Conservation (phyloP, 2,329 filamentous ascomycete species). For the Colletotrichum plurivorum region DNA sequence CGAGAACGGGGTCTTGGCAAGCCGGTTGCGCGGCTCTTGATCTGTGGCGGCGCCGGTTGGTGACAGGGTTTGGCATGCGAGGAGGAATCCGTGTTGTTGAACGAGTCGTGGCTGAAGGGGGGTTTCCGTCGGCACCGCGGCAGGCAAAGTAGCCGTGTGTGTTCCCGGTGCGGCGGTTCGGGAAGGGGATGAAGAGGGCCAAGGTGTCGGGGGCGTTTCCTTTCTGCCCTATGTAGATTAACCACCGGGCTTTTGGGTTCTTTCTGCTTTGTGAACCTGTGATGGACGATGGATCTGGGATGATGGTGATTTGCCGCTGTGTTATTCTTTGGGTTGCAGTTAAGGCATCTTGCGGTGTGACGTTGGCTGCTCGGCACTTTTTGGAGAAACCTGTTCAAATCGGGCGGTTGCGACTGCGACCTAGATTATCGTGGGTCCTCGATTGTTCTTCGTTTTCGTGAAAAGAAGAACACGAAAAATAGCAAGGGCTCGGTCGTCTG, state of each 20-base stretch:
- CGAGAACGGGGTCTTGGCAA: slow-evolving; percentile 6
- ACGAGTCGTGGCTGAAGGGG: neutral
- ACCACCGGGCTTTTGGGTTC: too few species aligned
- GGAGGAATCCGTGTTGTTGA: too few species aligned
- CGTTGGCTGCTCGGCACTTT: too few species aligned
- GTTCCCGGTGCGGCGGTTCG: neutral
- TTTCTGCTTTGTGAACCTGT: too few species aligned
- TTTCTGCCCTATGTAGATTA: neutral
- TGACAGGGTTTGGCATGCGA: neutral
- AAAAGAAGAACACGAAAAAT: neutral
- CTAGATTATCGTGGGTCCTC: too few species aligned
- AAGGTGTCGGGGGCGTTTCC: neutral
- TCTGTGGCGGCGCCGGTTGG: neutral
- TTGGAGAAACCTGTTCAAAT: too few species aligned
- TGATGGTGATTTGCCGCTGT: too few species aligned
- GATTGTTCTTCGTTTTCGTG: neutral
- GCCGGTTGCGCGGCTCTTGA: slow-evolving; percentile 12
- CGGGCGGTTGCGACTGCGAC: too few species aligned
- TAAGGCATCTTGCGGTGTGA: too few species aligned
- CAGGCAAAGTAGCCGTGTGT: neutral
- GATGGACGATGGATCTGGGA: too few species aligned
- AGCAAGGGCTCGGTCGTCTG: too few species aligned
- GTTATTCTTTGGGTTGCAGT: too few species aligned
- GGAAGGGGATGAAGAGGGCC: neutral
- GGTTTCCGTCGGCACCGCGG: neutral